Base-by-base conservation (phyloP, 805 yeast genomes). In the Zygotorulaspora danielsina region DNA sequence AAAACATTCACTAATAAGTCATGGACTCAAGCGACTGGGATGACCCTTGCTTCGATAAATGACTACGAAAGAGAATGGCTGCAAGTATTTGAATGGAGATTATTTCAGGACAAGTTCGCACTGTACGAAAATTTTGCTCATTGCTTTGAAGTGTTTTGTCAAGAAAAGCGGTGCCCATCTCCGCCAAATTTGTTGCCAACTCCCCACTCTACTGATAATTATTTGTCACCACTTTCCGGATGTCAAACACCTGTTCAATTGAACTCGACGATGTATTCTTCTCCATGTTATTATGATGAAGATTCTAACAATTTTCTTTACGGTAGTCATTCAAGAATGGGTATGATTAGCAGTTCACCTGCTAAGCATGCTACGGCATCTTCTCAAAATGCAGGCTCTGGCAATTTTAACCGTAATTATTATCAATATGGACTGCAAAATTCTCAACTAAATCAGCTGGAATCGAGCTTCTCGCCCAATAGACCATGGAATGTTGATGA, bases 1-100 rank as follows among this genome's bases (percentile, higher is more conserved):
- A 88, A 90, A 66, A 90, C 97, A 19, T 90, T 90, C 59, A 87
- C 95, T 45, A 90, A 90, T 66, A 81, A 79, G 55, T 86, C 96
- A 6, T 90, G 98, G 98, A 76, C 87, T 29, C 88, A 87, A 46
- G 97, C 97, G n/a, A 84, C 96, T 4, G 94, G 94, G 13, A 72
- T 90, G 46, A 64, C 76, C 5, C 70, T 85, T 34, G 55, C 56
- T 2, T 63, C 72, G 24, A 71, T 90, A 46, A 87, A 89, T 54
- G 54, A 59, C 12, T 66, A 77, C 45, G 98, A 90, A 67, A 75
- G 74, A 38, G 69, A 66, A 32, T 90, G 94, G 90, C 70, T 86
- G 44, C 53, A 57, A 7, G 68, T 70, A 22, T 70, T 81, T 36
- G 65, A 76, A 44, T 82, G 87, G 85, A 72, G 69, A 53, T 64